Percentiles rank a stretch among this genome's conserved stretches.
Evolutionary conservation across 306 rosid species (phyloP).

Genomic region (Mimosa bimucronata): DNA sequence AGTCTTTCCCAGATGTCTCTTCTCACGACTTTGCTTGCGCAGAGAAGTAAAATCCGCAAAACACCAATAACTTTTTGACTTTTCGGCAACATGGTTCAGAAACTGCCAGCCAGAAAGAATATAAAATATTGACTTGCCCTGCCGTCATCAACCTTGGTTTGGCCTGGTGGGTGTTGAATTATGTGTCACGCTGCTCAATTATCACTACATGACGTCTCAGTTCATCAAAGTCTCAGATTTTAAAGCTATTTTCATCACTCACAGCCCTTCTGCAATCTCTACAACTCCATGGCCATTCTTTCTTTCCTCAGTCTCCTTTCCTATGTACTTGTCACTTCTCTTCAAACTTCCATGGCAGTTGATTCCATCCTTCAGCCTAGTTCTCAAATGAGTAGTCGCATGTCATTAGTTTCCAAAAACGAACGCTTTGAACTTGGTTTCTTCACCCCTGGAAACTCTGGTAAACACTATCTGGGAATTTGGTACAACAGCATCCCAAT

Average conservation of each 20-base stretch:
- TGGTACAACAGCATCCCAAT: constrained; percentile 44
- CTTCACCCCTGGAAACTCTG: constrained; percentile 48
- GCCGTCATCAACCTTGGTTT: neutral
- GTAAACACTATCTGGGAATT: constrained; percentile 47
- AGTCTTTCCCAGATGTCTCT: neutral
- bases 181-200: neutral
- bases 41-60: neutral
- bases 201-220: neutral
- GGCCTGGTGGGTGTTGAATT: neutral
- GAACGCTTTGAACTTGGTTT: constrained; percentile 55
- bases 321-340: neutral
- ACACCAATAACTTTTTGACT: neutral
- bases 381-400: constrained; percentile 18
- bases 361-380: constrained; percentile 35
- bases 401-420: constrained; percentile 35
- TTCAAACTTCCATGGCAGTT: constrained; percentile 22
- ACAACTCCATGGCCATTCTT: constrained; percentile 16
- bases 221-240: neutral
- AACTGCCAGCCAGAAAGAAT: neutral
- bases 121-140: neutral
- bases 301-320: neutral
- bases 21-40: neutral
- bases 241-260: neutral
- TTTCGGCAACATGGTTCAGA: neutral
- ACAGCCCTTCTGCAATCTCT: neutral